Conservation (phyloP, 176 grass and related monocot species). For the Panicum miliaceum region DNA sequence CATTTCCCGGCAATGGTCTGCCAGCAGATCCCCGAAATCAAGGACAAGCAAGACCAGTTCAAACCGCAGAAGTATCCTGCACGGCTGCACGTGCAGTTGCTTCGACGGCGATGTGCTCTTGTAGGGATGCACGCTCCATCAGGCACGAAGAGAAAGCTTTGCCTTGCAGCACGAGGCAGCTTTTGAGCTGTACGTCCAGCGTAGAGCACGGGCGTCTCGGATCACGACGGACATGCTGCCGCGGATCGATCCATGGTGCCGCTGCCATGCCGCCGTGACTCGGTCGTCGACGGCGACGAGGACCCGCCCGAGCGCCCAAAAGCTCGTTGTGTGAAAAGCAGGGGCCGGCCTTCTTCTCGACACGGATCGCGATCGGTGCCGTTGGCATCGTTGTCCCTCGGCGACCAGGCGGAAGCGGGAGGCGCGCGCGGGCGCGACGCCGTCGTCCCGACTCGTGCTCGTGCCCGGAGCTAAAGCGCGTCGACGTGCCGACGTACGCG, state of each 20-base stretch:
- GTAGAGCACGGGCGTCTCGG: neutral
- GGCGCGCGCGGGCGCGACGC: neutral
- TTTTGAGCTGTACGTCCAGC: constrained; percentile 18
- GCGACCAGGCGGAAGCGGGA: neutral
- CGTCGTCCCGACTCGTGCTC: neutral
- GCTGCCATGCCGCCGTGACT: neutral
- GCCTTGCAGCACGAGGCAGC: neutral
- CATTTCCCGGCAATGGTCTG: neutral
- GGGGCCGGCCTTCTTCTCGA: neutral
- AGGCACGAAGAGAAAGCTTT: neutral
- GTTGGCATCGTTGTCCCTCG: neutral
- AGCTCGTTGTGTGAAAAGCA: neutral
- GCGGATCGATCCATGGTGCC: neutral
- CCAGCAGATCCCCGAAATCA: neutral
- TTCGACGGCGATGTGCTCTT: neutral
- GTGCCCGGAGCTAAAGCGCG: neutral
- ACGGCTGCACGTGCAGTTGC: neutral
- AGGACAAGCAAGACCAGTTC: constrained; percentile 17
- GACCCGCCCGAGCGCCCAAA: neutral
- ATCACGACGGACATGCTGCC: no score
- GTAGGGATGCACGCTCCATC: no score
- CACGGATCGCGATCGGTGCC: neutral
- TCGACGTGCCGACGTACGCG: constrained; percentile 7
- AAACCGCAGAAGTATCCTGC: neutral
- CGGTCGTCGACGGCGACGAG: neutral